Evolutionary conservation across 176 grass and related monocot species (phyloP), one percentile per base, ranked within the genome.

Genomic region (Hordeum vulgare): DNA sequence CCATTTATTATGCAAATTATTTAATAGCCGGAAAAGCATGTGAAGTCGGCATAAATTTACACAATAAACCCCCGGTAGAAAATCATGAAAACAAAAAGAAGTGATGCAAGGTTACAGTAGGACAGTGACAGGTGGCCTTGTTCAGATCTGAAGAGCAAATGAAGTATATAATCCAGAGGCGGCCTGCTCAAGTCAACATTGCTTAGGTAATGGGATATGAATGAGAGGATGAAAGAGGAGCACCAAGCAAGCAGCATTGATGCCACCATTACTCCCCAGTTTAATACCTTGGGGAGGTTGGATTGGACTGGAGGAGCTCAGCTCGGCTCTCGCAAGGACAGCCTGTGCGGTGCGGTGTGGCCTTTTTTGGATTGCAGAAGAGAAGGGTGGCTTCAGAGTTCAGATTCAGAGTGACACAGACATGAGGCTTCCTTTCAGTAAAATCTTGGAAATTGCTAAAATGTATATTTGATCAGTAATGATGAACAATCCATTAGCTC

Each of bases 241-340:
- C 41, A 72, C 53, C 60, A 71, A 86, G 59, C 67, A 86, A 90
- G 80, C 84, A 74, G 88, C 80, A 90, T 86, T 83, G 84, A 90
- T 86, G 67, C 67, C 80, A 83, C 80, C 84, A 86, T 86, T 83
- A 86, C 80, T 83, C 80, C 75, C 37, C 28, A 67, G 49, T 85
- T 83, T 78, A 75, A 83, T 90, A 79, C 66, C 81, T 83, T 79
- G 75, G 79, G 79, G 83, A 78, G 79, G 79, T 85, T 81, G 71
- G 82, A 77, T 40, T 40, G 63, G 61, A 83, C 11, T 40, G 63
- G 61, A 64, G 61, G 29, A 35, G 63, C 63, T 66, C 41, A 88
- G 57, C 42, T 80, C 47, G 47, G 47, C 15, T 33, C 36, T 51
- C 76, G 47, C 68, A 80, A 47, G 79, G 88, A 83, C 80, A 80